Conservation (phyloP, 176 grass and related monocot genomes). For the Cocos nucifera region DNA sequence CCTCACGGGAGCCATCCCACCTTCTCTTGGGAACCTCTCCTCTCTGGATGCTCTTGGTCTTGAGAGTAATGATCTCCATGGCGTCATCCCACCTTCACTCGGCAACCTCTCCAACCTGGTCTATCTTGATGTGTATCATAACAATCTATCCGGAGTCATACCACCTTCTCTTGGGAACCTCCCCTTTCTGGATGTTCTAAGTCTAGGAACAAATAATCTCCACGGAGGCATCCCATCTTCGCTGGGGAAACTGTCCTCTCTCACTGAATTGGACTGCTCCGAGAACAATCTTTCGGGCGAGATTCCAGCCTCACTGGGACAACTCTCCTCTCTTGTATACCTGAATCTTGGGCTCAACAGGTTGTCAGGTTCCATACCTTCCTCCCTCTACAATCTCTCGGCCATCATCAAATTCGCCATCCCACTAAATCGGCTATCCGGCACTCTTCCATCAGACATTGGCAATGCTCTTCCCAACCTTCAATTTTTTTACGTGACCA, state of each 20-base stretch:
- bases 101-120: not conserved
- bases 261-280: not conserved
- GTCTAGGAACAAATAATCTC: not conserved
- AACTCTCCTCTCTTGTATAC: slow-evolving; percentile 3
- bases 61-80: not conserved
- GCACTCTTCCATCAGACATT: slow-evolving; percentile 23
- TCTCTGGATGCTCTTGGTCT: slow-evolving; percentile 13
- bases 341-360: slow-evolving; percentile 13
- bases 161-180: too few species aligned
- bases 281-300: slow-evolving; percentile 4
- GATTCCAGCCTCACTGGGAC: slow-evolving; percentile 8
- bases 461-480: slow-evolving; percentile 9
- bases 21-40: not conserved
- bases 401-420: not conserved
- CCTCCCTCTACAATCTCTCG: slow-evolving; percentile 28
- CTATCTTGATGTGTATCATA: not conserved
- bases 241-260: slow-evolving; percentile 19
- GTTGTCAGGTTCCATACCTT: slow-evolving; percentile 18
- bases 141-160: too few species aligned
- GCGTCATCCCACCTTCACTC: not conserved
- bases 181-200: too few species aligned
- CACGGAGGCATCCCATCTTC: slow-evolving; percentile 16
- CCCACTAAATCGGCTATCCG: not conserved
- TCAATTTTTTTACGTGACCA: not conserved
- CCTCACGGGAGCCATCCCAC: slow-evolving; percentile 6